Percentiles rank a stretch among this genome's conserved stretches.
Conservation (phyloP, 2,329 filamentous ascomycete genomes). For the Apiospora kogelbergensis region DNA sequence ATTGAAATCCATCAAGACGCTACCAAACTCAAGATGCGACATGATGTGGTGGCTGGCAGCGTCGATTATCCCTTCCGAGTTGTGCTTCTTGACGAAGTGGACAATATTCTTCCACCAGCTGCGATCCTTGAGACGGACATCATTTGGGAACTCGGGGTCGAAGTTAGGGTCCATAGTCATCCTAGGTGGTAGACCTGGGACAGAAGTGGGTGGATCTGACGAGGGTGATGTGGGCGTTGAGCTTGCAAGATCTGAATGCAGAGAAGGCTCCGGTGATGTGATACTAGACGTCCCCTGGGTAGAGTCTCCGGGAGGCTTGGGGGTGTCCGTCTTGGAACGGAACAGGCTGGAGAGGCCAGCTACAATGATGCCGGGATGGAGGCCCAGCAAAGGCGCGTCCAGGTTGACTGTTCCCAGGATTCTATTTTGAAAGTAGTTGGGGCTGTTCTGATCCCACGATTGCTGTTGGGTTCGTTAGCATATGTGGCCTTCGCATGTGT, state of each 20-base stretch:
- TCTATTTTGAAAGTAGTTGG: slow-evolving; percentile 62
- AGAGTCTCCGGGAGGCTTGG: slow-evolving; percentile 19
- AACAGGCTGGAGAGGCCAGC: slow-evolving; percentile 81
- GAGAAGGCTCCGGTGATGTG: slow-evolving; percentile 22
- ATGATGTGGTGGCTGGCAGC: slow-evolving; percentile 73
- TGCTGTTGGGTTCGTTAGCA: slow-evolving; percentile 19
- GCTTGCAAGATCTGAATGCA: slow-evolving; percentile 24
- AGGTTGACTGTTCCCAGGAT: slow-evolving; percentile 81
- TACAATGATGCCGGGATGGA: slow-evolving; percentile 85
- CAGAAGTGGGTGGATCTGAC: slow-evolving; percentile 10
- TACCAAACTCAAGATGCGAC: slow-evolving; percentile 81
- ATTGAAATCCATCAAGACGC: slow-evolving; percentile 74
- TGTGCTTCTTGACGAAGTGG: slow-evolving; percentile 83
- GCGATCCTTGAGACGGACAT: slow-evolving; percentile 66
- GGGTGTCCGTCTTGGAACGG: slow-evolving; percentile 39
- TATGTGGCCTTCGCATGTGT: slow-evolving; percentile 15
- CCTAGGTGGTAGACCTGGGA: slow-evolving; percentile 17
- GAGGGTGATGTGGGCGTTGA: slow-evolving; percentile 18
- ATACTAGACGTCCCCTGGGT: slow-evolving; percentile 18
- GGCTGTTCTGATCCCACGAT: slow-evolving; percentile 18
- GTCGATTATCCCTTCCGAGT: slow-evolving; percentile 63
- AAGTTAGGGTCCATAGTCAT: slow-evolving; percentile 60
- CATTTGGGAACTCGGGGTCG: slow-evolving; percentile 75
- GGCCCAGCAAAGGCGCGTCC: slow-evolving; percentile 83
- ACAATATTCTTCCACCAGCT: slow-evolving; percentile 67